Conservation (phyloP, 495 filamentous ascomycete species). For the Trichoderma asperelloides region DNA sequence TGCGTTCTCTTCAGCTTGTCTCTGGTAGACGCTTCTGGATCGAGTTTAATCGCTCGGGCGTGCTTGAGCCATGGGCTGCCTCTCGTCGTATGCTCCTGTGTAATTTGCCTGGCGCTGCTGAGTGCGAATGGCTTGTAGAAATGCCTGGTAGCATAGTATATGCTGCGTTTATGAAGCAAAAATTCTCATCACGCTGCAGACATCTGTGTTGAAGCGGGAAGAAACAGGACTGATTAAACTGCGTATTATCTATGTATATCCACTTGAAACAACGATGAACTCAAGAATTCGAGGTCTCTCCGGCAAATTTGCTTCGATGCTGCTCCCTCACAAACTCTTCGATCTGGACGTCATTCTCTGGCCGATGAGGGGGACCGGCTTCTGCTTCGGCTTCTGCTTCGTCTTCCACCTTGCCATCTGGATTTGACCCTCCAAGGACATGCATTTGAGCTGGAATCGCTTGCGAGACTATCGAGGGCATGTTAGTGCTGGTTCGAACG, state of each 20-base stretch:
- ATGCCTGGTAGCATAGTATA: not conserved
- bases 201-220: not conserved
- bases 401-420: conserved; percentile 7
- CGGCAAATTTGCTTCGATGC: conserved; percentile 20
- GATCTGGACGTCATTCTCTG: conserved; percentile 25
- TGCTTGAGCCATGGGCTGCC: not conserved
- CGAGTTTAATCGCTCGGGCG: not conserved
- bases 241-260: not conserved
- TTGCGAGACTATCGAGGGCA: not conserved
- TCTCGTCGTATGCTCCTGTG: not conserved
- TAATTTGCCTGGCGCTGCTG: not conserved
- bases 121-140: not conserved
- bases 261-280: not conserved
- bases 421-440: not conserved
- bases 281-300: not conserved
- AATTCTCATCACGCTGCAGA: not conserved
- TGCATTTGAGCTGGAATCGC: not conserved
- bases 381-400: not conserved
- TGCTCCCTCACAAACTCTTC: conserved; percentile 30
- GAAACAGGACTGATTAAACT: not conserved
- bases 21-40: not conserved
- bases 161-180: not conserved
- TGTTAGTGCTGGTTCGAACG: not conserved
- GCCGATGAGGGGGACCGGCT: conserved; percentile 20
- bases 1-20: not conserved